phyloP scores from a whole-genome alignment of 2,329 filamentous ascomycete genomes.

The Alternaria angustiovoidea region DNA sequence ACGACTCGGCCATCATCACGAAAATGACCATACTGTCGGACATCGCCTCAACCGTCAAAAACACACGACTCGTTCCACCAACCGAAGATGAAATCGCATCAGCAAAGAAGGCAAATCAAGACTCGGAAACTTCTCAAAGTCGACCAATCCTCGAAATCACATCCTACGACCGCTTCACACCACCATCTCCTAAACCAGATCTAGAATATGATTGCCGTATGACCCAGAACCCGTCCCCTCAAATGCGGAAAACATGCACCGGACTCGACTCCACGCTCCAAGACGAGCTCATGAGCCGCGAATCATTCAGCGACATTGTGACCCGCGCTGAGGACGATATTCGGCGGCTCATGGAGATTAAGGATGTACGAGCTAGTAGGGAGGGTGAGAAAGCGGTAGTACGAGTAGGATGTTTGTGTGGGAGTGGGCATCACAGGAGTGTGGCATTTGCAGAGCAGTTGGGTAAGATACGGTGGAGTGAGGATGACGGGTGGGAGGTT shows the following conservation, averaged over 20 bases:
- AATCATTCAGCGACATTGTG: slow-evolving; percentile 6
- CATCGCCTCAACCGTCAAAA: neutral
- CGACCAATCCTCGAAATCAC: slow-evolving; percentile 13
- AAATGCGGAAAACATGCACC: slow-evolving; percentile 6
- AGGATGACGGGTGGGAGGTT: slow-evolving; percentile 12
- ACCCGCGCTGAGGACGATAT: slow-evolving; percentile 9
- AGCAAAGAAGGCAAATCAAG: neutral
- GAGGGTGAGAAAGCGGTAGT: neutral
- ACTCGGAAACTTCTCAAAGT: neutral
- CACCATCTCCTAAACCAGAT: slow-evolving; percentile 10
- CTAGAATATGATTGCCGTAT: slow-evolving; percentile 19
- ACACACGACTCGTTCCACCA: slow-evolving; percentile 9
- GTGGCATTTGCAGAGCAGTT: slow-evolving; percentile 18
- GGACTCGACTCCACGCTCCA: slow-evolving; percentile 10
- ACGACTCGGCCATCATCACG: neutral
- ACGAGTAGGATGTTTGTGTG: slow-evolving; percentile 14
- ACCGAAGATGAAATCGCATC: slow-evolving; percentile 1
- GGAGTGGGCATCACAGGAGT: slow-evolving; percentile 18
- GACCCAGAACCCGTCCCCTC: slow-evolving; percentile 5
- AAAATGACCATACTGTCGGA: slow-evolving; percentile 9
- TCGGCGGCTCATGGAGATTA: slow-evolving; percentile 9
- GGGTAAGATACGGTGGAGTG: slow-evolving; percentile 13
- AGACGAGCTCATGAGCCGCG: slow-evolving; percentile 15
- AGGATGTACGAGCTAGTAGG: slow-evolving; percentile 8
- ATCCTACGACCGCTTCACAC: slow-evolving; percentile 15